These are phyloP conservation scores for Coemansia asiatica DNA, from an alignment of 192 early-diverging fungal species.

Conservation along the genomic window DNA sequence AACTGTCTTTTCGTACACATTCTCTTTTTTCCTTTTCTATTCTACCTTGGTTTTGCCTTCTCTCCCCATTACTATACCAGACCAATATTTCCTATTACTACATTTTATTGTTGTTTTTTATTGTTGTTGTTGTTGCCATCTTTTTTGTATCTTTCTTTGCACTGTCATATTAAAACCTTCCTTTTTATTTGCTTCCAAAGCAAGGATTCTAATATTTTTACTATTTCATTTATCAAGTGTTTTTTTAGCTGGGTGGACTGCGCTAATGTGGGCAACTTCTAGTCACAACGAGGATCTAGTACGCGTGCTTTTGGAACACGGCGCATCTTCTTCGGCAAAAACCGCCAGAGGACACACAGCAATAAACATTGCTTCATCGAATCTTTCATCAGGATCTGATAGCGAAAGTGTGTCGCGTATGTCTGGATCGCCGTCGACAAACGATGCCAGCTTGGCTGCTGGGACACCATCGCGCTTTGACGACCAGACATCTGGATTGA, in stretches of 20 bases:
- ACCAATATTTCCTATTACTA: background rate
- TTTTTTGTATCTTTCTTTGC: too few relatives aligned
- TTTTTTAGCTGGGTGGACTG: slow-evolving; percentile 73
- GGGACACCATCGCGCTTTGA: slow-evolving; percentile 14
- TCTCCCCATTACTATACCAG: slow-evolving; percentile 2
- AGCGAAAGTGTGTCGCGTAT: slow-evolving; percentile 26
- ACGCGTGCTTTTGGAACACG: slow-evolving; percentile 70
- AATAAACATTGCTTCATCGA: slow-evolving; percentile 66
- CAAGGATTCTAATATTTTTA: too few relatives aligned
- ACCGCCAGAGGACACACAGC: slow-evolving; percentile 72
- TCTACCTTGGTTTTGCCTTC: too few relatives aligned
- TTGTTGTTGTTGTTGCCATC: too few relatives aligned
- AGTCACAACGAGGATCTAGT: slow-evolving; percentile 76
- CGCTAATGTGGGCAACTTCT: slow-evolving; percentile 88
- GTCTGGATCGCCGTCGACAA: slow-evolving; percentile 22
- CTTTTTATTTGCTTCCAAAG: too few relatives aligned
- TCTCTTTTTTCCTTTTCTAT: too few relatives aligned
- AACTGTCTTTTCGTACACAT: too few relatives aligned
- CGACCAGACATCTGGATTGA: slow-evolving; percentile 2
- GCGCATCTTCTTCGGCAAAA: slow-evolving; percentile 69
- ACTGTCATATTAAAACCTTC: too few relatives aligned
- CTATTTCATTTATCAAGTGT: background rate
- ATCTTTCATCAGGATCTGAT: slow-evolving; percentile 34
- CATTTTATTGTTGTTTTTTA: background rate
- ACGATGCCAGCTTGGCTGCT: slow-evolving; percentile 14